phyloP scores from a whole-genome alignment of 257 asterid species.

The Solanum chiquidenum region DNA sequence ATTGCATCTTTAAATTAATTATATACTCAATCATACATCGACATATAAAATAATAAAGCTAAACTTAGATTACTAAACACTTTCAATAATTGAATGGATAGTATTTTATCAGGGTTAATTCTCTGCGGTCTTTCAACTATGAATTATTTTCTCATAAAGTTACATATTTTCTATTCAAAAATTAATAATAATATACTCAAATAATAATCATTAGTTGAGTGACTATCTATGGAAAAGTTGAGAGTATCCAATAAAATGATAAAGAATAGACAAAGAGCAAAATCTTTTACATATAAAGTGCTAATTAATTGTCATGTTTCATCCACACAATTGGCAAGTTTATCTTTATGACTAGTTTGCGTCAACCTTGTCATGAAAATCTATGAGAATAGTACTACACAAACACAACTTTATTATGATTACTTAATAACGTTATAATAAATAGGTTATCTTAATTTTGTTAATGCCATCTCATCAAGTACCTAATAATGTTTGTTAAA shows the following conservation, averaged over 20 bases:
- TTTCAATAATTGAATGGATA: background rate
- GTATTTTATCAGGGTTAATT: background rate
- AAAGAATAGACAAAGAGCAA: background rate
- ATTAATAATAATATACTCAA: too few species aligned
- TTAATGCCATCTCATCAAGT: background rate
- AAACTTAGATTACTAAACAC: background rate
- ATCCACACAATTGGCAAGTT: background rate
- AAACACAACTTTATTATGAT: background rate
- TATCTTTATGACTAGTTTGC: background rate
- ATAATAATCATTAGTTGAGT: too few species aligned
- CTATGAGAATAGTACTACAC: background rate
- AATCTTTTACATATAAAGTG: background rate
- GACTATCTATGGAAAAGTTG: background rate
- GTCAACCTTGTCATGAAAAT: slow-evolving; percentile 1
- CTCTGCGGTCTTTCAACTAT: background rate
- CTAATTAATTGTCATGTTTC: background rate
- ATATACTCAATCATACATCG: background rate
- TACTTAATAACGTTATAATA: background rate
- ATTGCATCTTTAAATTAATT: background rate
- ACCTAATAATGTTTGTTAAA: slow-evolving; percentile 5
- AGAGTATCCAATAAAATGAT: background rate
- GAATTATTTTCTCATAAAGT: too few species aligned
- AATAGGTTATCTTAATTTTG: background rate
- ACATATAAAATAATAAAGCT: background rate
- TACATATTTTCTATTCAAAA: too few species aligned